A percentile compares a stretch with the other conserved stretches of the same genome.
These are phyloP conservation scores for Corymbia calophylla DNA, from an alignment of 441 rosid species.

Conservation along the genomic window DNA sequence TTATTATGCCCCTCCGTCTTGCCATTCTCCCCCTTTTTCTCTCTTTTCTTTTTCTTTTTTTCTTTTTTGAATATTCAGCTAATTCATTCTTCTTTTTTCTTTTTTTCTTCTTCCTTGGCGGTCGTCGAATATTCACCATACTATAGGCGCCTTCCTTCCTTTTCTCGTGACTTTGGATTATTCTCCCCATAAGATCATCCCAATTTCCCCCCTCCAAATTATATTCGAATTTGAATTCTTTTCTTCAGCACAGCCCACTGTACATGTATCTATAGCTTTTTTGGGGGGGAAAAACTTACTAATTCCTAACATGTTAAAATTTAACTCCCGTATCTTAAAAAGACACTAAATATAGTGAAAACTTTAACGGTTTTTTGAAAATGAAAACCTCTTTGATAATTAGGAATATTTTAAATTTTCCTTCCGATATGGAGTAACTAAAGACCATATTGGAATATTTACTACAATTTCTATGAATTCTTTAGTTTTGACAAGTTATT, in stretches of 20 bases:
- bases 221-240: background rate
- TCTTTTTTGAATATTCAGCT: background rate
- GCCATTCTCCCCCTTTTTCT: background rate
- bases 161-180: background rate
- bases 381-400: rapidly evolving
- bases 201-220: rapidly evolving
- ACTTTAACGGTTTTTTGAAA: background rate
- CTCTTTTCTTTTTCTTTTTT: background rate
- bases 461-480: background rate
- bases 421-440: rapidly evolving
- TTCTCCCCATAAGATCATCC: background rate
- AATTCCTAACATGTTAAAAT: background rate
- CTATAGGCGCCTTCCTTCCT: background rate
- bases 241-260: background rate
- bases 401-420: rapidly evolving
- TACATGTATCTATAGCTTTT: background rate
- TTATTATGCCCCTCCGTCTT: background rate
- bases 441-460: background rate
- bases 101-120: background rate
- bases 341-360: rapidly evolving
- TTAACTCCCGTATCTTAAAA: rapidly evolving
- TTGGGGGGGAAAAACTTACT: background rate
- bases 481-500: background rate
- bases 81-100: background rate
- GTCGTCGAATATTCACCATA: background rate